These are phyloP conservation scores for Candida succiphila DNA, from an alignment of 805 yeast genomes.

Conservation along the genomic window DNA sequence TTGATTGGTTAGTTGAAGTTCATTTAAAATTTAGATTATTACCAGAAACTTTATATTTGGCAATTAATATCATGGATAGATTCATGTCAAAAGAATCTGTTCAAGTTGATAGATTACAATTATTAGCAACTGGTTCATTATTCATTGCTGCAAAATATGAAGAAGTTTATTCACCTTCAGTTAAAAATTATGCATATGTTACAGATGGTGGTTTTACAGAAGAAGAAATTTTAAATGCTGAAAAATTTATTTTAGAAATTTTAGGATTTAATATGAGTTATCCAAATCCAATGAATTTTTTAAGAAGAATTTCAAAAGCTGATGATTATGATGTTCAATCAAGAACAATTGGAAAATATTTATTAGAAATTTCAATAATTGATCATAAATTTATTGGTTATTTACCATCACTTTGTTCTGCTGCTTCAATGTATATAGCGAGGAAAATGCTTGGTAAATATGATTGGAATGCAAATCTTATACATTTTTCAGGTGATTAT, in stretches of 20 bases:
- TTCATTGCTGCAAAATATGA: conserved; percentile 91
- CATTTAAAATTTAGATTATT: conserved; percentile 73
- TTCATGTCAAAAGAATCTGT: conserved; percentile 69
- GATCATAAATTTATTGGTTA: conserved; percentile 67
- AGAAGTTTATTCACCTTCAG: conserved; percentile 82
- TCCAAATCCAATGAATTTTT: conserved; percentile 85
- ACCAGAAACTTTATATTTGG: conserved; percentile 78
- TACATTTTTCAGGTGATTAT: conserved; percentile 89
- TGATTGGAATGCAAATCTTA: conserved; percentile 79
- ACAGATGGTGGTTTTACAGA: conserved; percentile 81
- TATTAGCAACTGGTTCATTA: conserved; percentile 75
- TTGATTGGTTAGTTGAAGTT: conserved; percentile 92
- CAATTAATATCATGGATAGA: conserved; percentile 81
- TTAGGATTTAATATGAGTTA: conserved; percentile 68
- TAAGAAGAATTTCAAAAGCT: conserved; percentile 82
- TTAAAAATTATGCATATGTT: conserved; percentile 76
- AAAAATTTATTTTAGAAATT: conserved; percentile 63
- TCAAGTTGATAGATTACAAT: conserved; percentile 70
- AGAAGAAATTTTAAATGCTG: conserved; percentile 76
- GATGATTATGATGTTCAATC: conserved; percentile 81
- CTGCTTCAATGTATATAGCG: conserved; percentile 80
- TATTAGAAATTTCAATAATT: conserved; percentile 67
- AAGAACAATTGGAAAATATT: conserved; percentile 76
- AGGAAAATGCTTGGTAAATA: conserved; percentile 56
- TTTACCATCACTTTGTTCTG: conserved; percentile 74